Base-by-base conservation (phyloP, 371 early-diverging fungal species). In the Vairimorpha ceranae region DNA sequence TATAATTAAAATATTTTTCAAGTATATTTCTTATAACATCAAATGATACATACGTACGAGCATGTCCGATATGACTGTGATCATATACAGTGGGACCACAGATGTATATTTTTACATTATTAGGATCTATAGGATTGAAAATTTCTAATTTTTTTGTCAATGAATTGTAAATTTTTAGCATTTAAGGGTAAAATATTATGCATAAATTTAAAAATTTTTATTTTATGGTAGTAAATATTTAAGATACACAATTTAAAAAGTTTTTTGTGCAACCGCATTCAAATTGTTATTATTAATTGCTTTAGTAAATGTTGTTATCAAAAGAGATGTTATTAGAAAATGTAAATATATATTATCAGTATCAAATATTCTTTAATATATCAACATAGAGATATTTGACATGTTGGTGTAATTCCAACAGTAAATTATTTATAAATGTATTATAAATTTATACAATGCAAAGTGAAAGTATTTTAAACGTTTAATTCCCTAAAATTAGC, bases 71-170 rank as follows among this genome's bases (percentile, higher is more conserved):
- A 84, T 99, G 99, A 12, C 95, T 87, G 0, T 90, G 88, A 83
- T 95, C 95, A 80, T 99, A 99, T 19, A 97, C 98, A 7, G 99
- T 99, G 12, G 99, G 99, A 4, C 99, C 99, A 86, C 99, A 99
- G 14, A 78, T 77, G 67, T 85, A 85, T 79, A 84, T 79, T 56
- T 81, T 82, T 30, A 80, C 67, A 21, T 67, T 52, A 6, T 65
- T 67, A 27, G 38, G 54, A 30, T 54, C 51, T 2, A 19, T 51
- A 23, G 77, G 73, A 15, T 35, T 58, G 64, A 80, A 77, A 7
- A 21, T 35, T 32, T 80, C 80, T 1, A 30, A 29, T 21, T 59
- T 74, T 56, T 77, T 80, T 10, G 74, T 74, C 8, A 80, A 51
- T 8, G 70, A 65, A 32, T 80, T 80, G 51, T 65, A 74, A 43